Evolutionary conservation across 2,329 filamentous ascomycete genomes (phyloP), one percentile per base, ranked within the genome.

Genomic region (Pyrenophora seminiperda): DNA sequence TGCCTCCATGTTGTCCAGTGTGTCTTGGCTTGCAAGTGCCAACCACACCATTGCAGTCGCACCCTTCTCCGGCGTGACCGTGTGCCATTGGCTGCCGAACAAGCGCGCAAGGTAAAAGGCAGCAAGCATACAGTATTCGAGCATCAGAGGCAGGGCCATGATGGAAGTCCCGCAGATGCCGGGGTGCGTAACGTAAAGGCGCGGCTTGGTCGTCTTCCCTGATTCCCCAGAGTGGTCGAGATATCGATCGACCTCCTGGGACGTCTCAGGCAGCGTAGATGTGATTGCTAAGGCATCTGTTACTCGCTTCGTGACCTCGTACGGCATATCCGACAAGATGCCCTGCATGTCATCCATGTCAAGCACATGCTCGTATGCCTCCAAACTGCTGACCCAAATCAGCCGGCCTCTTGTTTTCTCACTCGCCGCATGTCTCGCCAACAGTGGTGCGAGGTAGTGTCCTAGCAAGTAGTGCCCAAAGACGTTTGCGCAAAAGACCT

Each of bases 381-480:
- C 92, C 40, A 97, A 76, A 65, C 89, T 95, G 55, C 88, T 89
- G 7, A 91, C 85, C 92, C 93, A 97, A 56, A 97, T 82, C 43
- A 99, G 81, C 41, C 91, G 84, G 7, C 85, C 89, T 39, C 55
- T 77, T 67, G 31, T 73, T 56, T 59, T 50, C 17, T 48, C 73
- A 57, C 32, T 65, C 62, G 13, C 73, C 65, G 13, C 66, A 67
- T 41, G 83, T 77, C 63, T 77, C 76, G 61, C 60, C 33, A 99
- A 81, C 9, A 97, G 78, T 0, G 90, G 88, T 59, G 88, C 81
- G 9, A 97, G 81, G 66, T 87, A 85, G 71, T 96, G 92, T 13
- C 84, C 84, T 18, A 99, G 84, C 66, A 97, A 76, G 71, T 99
- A 97, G 76, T 99, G 94, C 0, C 94, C 94, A 68, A 99, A 97